These are phyloP conservation scores for Aegilops speltoides DNA, from an alignment of 176 grass and related monocot genomes.

Conservation along the genomic window DNA sequence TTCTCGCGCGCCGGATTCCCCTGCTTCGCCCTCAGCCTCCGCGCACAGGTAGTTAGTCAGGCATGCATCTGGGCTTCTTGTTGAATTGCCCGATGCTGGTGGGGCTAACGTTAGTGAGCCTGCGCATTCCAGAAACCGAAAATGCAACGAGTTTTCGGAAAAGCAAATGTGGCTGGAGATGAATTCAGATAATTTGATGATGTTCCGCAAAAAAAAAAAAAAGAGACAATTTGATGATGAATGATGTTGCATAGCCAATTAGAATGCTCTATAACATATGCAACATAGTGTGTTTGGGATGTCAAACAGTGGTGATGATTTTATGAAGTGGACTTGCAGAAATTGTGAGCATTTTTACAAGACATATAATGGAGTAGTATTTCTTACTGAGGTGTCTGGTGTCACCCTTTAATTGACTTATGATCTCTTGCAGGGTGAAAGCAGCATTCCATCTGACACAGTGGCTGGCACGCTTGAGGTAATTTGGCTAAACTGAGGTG, in stretches of 20 bases:
- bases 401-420: background rate
- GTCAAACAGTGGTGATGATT: background rate
- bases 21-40: slow-evolving; percentile 86
- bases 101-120: background rate
- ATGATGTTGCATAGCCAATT: background rate
- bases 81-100: background rate
- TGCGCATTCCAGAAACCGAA: background rate
- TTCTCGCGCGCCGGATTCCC: slow-evolving; percentile 70
- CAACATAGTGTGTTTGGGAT: background rate
- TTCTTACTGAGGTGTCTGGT: background rate
- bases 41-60: slow-evolving; percentile 57
- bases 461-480: slow-evolving; percentile 85
- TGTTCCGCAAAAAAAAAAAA: too few relatives aligned
- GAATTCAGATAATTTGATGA: background rate
- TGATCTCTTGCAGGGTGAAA: slow-evolving; percentile 67
- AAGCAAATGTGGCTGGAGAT: background rate
- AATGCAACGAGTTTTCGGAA: background rate
- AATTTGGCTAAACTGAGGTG: background rate
- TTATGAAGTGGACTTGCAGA: background rate
- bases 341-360: background rate
- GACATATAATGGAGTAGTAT: background rate
- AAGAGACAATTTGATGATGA: background rate
- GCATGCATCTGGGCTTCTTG: background rate
- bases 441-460: slow-evolving; percentile 49
- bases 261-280: background rate